Evolutionary conservation across 2,329 filamentous ascomycete species (phyloP).

Genomic region (Cladosporium sp.): DNA sequence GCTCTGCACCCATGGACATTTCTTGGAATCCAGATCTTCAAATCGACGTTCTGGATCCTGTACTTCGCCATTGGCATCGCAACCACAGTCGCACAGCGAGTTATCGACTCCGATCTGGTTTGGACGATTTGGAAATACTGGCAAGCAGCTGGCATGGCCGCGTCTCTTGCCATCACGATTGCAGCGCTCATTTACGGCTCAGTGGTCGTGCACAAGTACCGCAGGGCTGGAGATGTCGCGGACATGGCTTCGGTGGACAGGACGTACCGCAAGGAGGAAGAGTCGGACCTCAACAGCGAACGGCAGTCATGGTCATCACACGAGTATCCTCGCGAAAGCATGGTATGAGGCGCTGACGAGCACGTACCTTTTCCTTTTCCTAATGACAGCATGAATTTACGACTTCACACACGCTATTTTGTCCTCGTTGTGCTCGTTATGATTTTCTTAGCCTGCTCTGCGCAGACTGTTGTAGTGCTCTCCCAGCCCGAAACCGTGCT

Average conservation of each 20-base stretch:
- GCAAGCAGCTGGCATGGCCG: slow-evolving; percentile 10
- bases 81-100: slow-evolving; percentile 1
- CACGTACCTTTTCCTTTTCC: not conserved
- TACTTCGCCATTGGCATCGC: slow-evolving; percentile 18
- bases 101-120: slow-evolving; percentile 8
- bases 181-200: slow-evolving; percentile 7
- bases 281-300: slow-evolving; percentile 4
- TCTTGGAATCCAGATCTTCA: slow-evolving; percentile 23
- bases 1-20: slow-evolving; percentile 25
- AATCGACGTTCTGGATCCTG: slow-evolving; percentile 24
- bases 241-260: not conserved
- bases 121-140: slow-evolving; percentile 11
- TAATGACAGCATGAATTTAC: slow-evolving; percentile 3
- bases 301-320: not conserved
- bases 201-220: slow-evolving; percentile 7
- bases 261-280: slow-evolving; percentile 6
- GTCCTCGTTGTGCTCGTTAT: not conserved
- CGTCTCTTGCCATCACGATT: not conserved
- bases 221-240: not conserved
- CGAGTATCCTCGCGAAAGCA: not conserved
- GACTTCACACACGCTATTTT: not conserved
- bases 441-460: slow-evolving; percentile 26
- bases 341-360: not conserved
- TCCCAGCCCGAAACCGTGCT: slow-evolving; percentile 88
- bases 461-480: slow-evolving; percentile 94